Percentiles rank a stretch among this genome's conserved stretches.
phyloP scores from a whole-genome alignment of 2,329 filamentous ascomycete species.

The Fonsecaea erecta region DNA sequence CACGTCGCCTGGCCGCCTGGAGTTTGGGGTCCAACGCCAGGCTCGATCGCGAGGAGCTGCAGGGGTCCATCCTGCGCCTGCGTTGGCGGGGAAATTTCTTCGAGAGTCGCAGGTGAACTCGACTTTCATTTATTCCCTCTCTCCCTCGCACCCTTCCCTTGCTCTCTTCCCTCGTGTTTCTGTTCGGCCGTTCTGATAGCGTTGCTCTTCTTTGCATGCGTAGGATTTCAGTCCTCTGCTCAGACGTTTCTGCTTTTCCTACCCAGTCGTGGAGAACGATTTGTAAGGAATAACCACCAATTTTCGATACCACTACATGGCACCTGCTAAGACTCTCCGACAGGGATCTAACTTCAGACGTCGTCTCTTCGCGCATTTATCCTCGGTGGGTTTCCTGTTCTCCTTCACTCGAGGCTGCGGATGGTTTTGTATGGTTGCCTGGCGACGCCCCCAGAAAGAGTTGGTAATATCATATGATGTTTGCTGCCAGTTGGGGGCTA shows the following conservation, averaged over 20 bases:
- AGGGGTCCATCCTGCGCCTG: slow-evolving; percentile 11
- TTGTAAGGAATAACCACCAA: background rate
- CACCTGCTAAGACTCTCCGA: background rate
- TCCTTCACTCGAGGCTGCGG: background rate
- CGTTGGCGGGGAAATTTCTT: slow-evolving; percentile 24
- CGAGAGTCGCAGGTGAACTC: slow-evolving; percentile 9
- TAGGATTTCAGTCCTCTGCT: background rate
- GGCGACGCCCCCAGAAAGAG: background rate
- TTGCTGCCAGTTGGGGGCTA: background rate
- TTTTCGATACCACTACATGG: background rate
- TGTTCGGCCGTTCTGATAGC: slow-evolving; percentile 9
- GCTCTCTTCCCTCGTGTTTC: background rate
- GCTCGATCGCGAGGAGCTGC: slow-evolving; percentile 1
- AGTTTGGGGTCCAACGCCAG: slow-evolving; percentile 1
- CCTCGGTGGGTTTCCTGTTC: background rate
- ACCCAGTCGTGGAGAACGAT: background rate
- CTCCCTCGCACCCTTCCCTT: background rate
- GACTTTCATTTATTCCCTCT: slow-evolving; percentile 5
- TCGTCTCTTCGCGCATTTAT: background rate
- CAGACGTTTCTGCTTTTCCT: background rate
- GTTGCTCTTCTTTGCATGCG: slow-evolving; percentile 10
- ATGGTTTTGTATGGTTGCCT: background rate
- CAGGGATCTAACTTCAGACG: background rate
- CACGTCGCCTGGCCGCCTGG: slow-evolving; percentile 8
- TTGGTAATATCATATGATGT: background rate